Evolutionary conservation across 2,329 filamentous ascomycete genomes (phyloP).

Genomic region (Aspergillus hortae): DNA sequence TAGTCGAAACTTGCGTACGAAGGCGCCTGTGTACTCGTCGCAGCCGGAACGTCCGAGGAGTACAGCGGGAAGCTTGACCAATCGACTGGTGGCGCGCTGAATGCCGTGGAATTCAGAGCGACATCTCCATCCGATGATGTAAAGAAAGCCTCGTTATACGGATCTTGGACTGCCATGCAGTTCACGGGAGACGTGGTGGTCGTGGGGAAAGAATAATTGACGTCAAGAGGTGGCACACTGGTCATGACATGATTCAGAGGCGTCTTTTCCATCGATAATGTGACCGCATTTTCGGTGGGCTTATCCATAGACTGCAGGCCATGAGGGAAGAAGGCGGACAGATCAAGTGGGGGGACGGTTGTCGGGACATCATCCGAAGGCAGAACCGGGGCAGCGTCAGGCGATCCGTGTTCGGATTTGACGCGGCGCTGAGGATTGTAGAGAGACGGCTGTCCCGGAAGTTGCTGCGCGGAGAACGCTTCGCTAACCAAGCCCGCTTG

Average conservation of each 20-base stretch:
- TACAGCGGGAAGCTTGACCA: slow-evolving; percentile 48
- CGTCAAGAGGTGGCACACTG: slow-evolving; percentile 36
- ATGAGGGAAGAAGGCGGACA: slow-evolving; percentile 29
- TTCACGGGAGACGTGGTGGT: slow-evolving; percentile 31
- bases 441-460: slow-evolving; percentile 27
- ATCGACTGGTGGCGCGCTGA: slow-evolving; percentile 43
- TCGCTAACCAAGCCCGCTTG: slow-evolving; percentile 31
- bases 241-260: slow-evolving; percentile 32
- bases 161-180: slow-evolving; percentile 36
- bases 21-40: slow-evolving; percentile 42
- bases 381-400: slow-evolving; percentile 33
- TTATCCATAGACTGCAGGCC: slow-evolving; percentile 22
- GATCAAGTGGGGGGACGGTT: slow-evolving; percentile 26
- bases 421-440: slow-evolving; percentile 34
- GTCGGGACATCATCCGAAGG: slow-evolving; percentile 23
- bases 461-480: slow-evolving; percentile 20
- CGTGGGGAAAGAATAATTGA: slow-evolving; percentile 35
- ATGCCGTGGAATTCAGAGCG: slow-evolving; percentile 34
- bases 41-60: slow-evolving; percentile 32
- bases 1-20: slow-evolving; percentile 47
- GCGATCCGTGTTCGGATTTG: slow-evolving; percentile 47
- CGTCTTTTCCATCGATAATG: slow-evolving; percentile 27
- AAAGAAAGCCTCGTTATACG: slow-evolving; percentile 39
- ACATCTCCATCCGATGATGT: slow-evolving; percentile 42
- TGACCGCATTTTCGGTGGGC: slow-evolving; percentile 18